Evolutionary conservation across 352 stramenopile genomes (phyloP), one percentile per base, ranked within the genome.

Genomic region (Pythium periplocum): DNA sequence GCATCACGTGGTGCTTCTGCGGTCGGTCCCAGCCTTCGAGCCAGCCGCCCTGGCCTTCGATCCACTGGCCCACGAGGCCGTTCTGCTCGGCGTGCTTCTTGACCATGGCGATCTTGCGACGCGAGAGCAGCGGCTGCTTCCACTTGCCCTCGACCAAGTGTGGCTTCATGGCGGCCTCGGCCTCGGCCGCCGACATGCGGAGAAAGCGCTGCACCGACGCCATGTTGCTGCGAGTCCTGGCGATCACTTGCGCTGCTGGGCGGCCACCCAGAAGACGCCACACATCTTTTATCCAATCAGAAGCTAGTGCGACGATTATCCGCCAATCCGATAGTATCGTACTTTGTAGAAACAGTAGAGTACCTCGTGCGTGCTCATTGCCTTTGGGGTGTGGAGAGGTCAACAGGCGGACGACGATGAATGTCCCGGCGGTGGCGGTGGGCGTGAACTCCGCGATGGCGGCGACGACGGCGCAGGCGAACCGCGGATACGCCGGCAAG

Each of bases 1-100:
- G 79, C 81, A 94, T 90, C 26, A 94, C 83, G 56, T 84, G 76
- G 73, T 94, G 83, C 73, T 94, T 91, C 69, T 90, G 73, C 42
- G 73, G 63, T 45, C 69, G 62, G 65, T 90, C 72, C 83, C 83
- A 94, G 0, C 64, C 75, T 56, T 86, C 73, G 42, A 92, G 72
- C 83, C 83, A 94, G 48, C 83, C 83, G 59, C 83, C 83, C 57
- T 90, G 72, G 54, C 83, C 83, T 39, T 80, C 68, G 48, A 88
- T 77, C 83, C 83, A 94, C 66, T 76, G 61, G 10, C 83, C 83
- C 12, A 87, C 63, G 47, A 88, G 79, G 6, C 76, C 77, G 57
- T 90, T 89, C 45, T 72, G 69, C 53, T 62, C 41, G 8, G 83
- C 83, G 55, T 89, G 61, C 66, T 94, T 94, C 78, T 94, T 94